phyloP scores from a whole-genome alignment of 139 green algal genomes.

The Asterochloris sp. region DNA sequence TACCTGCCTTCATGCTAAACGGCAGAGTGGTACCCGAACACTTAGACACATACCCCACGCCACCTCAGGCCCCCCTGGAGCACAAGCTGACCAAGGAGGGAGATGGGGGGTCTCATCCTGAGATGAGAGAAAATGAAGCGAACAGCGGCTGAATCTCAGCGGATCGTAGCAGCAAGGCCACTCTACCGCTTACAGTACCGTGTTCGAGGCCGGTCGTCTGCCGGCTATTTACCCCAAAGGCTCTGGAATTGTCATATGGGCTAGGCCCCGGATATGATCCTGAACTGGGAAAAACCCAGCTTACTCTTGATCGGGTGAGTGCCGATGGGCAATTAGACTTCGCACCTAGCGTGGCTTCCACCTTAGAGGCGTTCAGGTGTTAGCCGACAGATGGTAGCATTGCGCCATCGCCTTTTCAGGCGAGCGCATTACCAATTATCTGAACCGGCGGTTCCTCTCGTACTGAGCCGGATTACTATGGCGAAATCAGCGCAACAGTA shows the following conservation, averaged over 20 bases:
- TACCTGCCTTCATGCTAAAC: no score
- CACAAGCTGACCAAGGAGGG: no score
- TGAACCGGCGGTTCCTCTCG: conserved; percentile 88
- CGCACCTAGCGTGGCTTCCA: conserved; percentile 69
- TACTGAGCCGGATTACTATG: conserved; percentile 90
- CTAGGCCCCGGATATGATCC: conserved; percentile 63
- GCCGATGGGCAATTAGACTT: conserved; percentile 57
- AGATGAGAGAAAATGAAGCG: no score
- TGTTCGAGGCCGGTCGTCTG: conserved; percentile 81
- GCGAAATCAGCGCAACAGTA: conserved; percentile 78
- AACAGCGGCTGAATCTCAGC: no score
- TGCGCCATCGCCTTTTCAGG: conserved; percentile 77
- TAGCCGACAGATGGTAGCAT: conserved; percentile 83
- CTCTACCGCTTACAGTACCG: conserved; percentile 85
- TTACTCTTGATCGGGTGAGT: conserved; percentile 76
- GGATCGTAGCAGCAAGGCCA: conserved; percentile 85
- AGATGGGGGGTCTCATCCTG: no score
- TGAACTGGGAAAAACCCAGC: conserved; percentile 47
- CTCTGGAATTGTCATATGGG: conserved; percentile 63
- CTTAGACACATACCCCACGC: no score
- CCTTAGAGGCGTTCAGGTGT: conserved; percentile 86
- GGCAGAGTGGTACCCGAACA: no score
- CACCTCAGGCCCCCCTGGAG: no score
- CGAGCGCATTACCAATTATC: conserved; percentile 77
- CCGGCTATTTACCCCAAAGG: conserved; percentile 81